A percentile compares a stretch with the other conserved stretches of the same genome.
Conservation (phyloP, 2,329 filamentous ascomycete genomes). For the Colletotrichum sp. region DNA sequence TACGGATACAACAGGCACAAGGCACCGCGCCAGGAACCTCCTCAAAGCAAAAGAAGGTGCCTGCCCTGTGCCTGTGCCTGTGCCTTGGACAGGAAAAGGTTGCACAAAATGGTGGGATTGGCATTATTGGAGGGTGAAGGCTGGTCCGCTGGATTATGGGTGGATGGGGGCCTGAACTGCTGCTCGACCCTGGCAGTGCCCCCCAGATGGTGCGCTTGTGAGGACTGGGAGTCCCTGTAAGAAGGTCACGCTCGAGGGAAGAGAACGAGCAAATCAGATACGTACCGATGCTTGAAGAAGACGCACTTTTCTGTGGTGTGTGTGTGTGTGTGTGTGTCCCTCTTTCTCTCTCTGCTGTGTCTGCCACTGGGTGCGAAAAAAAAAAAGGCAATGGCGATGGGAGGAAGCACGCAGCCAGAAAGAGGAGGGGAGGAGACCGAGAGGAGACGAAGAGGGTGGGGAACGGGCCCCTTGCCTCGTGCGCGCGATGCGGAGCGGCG, state of each 20-base stretch:
- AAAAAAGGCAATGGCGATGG: not conserved
- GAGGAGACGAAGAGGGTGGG: not conserved
- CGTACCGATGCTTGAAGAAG: not conserved
- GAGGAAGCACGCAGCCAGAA: not conserved
- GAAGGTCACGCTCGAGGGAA: not conserved
- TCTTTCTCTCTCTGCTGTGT: not conserved
- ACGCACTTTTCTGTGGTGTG: not conserved
- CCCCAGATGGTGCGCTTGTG: not conserved
- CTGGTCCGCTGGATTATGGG: not conserved
- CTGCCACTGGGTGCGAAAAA: not conserved
- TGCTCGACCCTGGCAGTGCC: not conserved
- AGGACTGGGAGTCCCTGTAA: not conserved
- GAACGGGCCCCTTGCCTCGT: constrained; percentile 20
- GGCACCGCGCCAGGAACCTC: not conserved
- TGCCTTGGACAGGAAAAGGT: not conserved
- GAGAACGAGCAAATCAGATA: not conserved
- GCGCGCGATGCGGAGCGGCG: constrained; percentile 17
- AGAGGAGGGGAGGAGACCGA: not conserved
- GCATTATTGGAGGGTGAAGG: constrained; percentile 12
- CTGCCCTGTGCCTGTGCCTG: not conserved
- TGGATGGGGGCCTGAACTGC: not conserved
- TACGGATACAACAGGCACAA: not conserved
- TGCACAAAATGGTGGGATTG: constrained; percentile 19
- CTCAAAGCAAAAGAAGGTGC: not conserved
- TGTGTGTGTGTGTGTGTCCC: not conserved